Evolutionary conservation across 306 rosid species (phyloP).

Genomic region (Vicia villosa): DNA sequence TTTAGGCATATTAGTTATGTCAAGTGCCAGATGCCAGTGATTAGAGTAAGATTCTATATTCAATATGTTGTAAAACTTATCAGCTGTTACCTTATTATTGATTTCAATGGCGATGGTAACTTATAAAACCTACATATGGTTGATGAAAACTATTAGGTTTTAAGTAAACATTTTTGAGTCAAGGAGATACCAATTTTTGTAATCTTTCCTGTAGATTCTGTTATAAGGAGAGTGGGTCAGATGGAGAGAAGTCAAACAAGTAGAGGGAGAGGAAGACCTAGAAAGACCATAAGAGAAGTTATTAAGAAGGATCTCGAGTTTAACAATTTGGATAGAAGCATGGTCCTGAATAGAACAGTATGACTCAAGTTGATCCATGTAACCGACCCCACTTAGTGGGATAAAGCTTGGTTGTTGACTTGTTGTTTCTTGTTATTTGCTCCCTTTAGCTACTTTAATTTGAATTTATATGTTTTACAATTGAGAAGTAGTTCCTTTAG

Average conservation of each 20-base stretch:
- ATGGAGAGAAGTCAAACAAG: too few relatives aligned
- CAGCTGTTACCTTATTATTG: constrained; percentile 28
- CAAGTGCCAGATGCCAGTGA: neutral
- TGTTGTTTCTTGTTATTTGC: neutral
- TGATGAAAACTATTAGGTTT: constrained; percentile 17
- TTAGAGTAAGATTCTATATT: constrained; percentile 4
- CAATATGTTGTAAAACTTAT: constrained; percentile 12
- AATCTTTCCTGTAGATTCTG: neutral
- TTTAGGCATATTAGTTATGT: constrained; percentile 7
- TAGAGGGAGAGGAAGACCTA: too few relatives aligned
- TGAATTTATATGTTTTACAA: constrained; percentile 21
- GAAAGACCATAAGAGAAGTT: too few relatives aligned
- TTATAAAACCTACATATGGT: constrained; percentile 15
- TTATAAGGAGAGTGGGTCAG: too few relatives aligned
- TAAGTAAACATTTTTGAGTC: neutral
- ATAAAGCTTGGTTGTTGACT: too few relatives aligned
- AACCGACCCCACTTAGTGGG: too few relatives aligned
- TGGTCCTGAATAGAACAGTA: too few relatives aligned
- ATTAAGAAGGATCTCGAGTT: too few relatives aligned
- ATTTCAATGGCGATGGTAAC: neutral
- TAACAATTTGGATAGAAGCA: too few relatives aligned
- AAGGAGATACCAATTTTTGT: constrained; percentile 7
- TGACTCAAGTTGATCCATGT: too few relatives aligned
- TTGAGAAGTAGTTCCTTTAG: constrained; percentile 19
- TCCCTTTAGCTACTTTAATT: constrained; percentile 5